phyloP scores from a whole-genome alignment of 352 stramenopile species.

The Phytophthora crassamura region DNA sequence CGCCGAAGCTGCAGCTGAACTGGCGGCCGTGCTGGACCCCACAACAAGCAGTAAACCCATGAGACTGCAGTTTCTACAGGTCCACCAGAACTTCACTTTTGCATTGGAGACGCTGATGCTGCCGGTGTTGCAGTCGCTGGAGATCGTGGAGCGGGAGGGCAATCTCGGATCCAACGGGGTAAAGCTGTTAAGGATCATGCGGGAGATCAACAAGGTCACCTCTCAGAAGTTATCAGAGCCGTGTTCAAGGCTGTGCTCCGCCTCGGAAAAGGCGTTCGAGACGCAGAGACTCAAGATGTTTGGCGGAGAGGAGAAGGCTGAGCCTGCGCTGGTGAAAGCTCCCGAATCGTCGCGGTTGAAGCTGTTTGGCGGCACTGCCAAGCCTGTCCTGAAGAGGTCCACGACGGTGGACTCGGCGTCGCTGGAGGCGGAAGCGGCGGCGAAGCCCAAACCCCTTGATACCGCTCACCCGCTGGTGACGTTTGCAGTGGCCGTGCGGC shows the following conservation, averaged over 20 bases:
- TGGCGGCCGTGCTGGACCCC: constrained; percentile 49
- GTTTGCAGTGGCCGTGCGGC: constrained; percentile 40
- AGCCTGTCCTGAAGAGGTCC: constrained; percentile 32
- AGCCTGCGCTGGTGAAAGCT: constrained; percentile 9
- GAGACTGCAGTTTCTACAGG: constrained; percentile 65
- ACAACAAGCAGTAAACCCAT: constrained; percentile 24
- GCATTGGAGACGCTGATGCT: constrained; percentile 69
- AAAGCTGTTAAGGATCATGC: constrained; percentile 49
- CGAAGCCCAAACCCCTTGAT: constrained; percentile 17
- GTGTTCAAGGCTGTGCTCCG: constrained; percentile 50
- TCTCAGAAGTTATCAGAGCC: constrained; percentile 35
- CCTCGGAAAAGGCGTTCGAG: constrained; percentile 63
- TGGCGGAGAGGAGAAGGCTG: constrained; percentile 12
- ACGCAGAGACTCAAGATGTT: constrained; percentile 57
- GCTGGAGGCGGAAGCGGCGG: constrained; percentile 32
- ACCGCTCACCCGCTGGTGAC: constrained; percentile 26
- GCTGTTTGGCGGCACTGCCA: constrained; percentile 25
- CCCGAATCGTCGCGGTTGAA: constrained; percentile 18
- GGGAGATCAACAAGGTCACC: constrained; percentile 50
- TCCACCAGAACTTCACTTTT: constrained; percentile 73
- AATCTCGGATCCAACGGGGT: constrained; percentile 54
- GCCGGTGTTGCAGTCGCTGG: constrained; percentile 61
- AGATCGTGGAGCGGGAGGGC: constrained; percentile 54
- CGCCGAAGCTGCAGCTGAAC: constrained; percentile 61
- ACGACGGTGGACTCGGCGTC: constrained; percentile 38